Evolutionary conservation across 1,139 yeast genomes (phyloP).

Genomic region (Yamadazyma blattariae): DNA sequence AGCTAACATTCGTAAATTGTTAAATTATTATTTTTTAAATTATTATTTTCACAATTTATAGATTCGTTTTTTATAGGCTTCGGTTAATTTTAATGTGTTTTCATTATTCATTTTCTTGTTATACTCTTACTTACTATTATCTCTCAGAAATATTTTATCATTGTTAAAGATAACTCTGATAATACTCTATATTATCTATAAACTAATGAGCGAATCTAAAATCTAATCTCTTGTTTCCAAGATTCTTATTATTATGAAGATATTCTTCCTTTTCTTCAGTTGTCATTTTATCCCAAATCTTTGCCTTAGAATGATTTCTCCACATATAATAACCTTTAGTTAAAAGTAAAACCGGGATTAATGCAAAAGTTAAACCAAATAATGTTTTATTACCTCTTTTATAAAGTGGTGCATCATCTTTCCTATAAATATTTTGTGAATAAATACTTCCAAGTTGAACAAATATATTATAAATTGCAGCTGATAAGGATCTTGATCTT

Average conservation of each 20-base stretch:
- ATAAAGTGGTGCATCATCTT: constrained; percentile 57
- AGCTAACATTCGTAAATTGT: constrained; percentile 10
- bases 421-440: constrained; percentile 53
- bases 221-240: constrained; percentile 57
- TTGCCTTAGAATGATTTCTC: constrained; percentile 45
- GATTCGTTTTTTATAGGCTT: background rate
- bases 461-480: constrained; percentile 61
- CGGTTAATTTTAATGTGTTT: too few species aligned
- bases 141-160: too few species aligned
- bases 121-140: too few species aligned
- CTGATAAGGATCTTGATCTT: constrained; percentile 55
- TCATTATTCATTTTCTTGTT: background rate
- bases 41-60: background rate
- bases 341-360: constrained; percentile 18
- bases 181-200: background rate
- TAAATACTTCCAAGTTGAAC: constrained; percentile 56
- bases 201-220: constrained; percentile 35
- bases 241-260: constrained; percentile 38
- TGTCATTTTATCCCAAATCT: constrained; percentile 46
- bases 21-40: background rate
- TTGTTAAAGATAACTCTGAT: too few species aligned
- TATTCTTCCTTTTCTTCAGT: constrained; percentile 47
- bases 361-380: constrained; percentile 15
- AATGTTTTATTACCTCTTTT: constrained; percentile 46
- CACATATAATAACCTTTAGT: constrained; percentile 41